These are phyloP conservation scores for Pythium dissimile DNA, from an alignment of 352 stramenopile genomes.

Conservation along the genomic window DNA sequence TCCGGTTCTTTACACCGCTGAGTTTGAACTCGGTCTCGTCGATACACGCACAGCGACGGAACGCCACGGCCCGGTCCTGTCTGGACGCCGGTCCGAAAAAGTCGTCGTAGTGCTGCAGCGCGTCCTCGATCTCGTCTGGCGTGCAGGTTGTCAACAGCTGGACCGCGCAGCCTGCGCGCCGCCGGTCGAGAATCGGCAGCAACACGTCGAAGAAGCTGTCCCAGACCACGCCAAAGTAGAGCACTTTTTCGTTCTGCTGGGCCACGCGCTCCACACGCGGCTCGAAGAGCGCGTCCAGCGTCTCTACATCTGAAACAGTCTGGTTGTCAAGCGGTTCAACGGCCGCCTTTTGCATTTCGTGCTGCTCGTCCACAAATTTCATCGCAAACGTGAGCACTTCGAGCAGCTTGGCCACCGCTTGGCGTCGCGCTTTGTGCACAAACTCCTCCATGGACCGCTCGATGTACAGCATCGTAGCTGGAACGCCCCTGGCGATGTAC, in stretches of 20 bases:
- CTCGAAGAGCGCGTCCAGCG: slow-evolving; percentile 45
- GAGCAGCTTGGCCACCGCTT: slow-evolving; percentile 47
- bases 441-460: slow-evolving; percentile 50
- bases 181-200: slow-evolving; percentile 37
- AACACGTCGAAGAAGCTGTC: slow-evolving; percentile 45
- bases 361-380: slow-evolving; percentile 7
- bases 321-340: not conserved
- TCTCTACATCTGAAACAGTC: slow-evolving; percentile 19
- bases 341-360: not conserved
- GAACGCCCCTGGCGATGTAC: slow-evolving; percentile 42
- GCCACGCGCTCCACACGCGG: slow-evolving; percentile 37
- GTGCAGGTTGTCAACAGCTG: slow-evolving; percentile 27
- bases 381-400: slow-evolving; percentile 36
- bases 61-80: slow-evolving; percentile 18
- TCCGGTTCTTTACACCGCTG: slow-evolving; percentile 26
- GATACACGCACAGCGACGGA: slow-evolving; percentile 50
- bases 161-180: slow-evolving; percentile 13
- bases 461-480: slow-evolving; percentile 47
- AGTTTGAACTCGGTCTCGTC: slow-evolving; percentile 28
- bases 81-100: slow-evolving; percentile 41
- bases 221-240: slow-evolving; percentile 58
- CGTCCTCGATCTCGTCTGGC: slow-evolving; percentile 47
- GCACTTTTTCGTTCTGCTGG: slow-evolving; percentile 31
- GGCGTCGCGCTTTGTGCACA: slow-evolving; percentile 34
- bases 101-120: slow-evolving; percentile 52